A percentile compares a stretch with the other conserved stretches of the same genome.
Evolutionary conservation across 257 asterid species (phyloP).

Genomic region (Nicotiana attenuata): DNA sequence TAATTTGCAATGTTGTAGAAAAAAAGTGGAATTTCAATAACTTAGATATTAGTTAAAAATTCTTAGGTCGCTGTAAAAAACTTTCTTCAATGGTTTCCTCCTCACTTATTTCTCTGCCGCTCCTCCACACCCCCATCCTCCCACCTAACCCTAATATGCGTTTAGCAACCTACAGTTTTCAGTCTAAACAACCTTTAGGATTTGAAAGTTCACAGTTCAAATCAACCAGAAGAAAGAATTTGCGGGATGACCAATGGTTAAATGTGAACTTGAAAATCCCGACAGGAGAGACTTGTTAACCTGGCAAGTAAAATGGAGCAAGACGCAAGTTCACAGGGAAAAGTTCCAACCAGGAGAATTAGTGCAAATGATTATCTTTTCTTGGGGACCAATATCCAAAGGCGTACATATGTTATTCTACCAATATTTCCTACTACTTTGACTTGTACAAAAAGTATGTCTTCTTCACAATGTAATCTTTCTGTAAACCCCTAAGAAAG

Average conservation of each 20-base stretch:
- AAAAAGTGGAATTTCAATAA: not conserved
- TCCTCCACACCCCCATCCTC: not conserved
- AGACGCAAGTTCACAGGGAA: not conserved
- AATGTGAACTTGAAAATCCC: not conserved
- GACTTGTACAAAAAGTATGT: not conserved
- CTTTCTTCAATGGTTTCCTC: not conserved
- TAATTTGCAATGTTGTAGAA: not conserved
- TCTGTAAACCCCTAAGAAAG: not conserved
- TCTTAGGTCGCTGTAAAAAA: not conserved
- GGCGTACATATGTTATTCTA: not conserved
- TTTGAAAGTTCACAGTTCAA: not conserved
- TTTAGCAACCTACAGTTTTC: not conserved
- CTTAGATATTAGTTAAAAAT: not conserved
- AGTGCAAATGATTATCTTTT: not conserved
- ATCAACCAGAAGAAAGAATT: not conserved
- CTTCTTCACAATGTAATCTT: not conserved
- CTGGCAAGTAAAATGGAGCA: constrained; percentile 1
- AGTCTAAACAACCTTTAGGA: not conserved
- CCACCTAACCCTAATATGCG: not conserved
- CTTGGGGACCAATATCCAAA: not conserved
- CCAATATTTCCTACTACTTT: not conserved
- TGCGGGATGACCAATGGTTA: not conserved
- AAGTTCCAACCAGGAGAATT: not conserved
- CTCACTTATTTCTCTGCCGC: not conserved
- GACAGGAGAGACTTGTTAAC: not conserved